phyloP scores from a whole-genome alignment of 257 asterid species.

The Plantago ovata region DNA sequence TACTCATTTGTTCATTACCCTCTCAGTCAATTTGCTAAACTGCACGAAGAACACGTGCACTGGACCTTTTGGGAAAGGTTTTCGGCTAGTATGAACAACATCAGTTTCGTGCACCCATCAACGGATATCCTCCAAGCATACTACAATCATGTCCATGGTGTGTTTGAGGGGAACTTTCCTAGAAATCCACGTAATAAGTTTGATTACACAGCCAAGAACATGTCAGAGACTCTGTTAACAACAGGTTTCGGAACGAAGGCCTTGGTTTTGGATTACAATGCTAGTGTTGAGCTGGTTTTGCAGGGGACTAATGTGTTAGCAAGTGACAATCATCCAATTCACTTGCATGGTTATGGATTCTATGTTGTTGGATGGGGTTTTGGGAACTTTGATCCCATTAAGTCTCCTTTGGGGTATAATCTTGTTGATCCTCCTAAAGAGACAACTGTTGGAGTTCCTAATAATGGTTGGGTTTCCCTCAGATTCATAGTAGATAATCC shows the following conservation, averaged over 20 bases:
- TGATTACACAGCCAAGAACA: constrained; percentile 35
- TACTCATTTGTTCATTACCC: constrained; percentile 24
- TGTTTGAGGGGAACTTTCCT: constrained; percentile 35
- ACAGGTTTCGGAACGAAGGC: constrained; percentile 42
- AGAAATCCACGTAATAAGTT: constrained; percentile 29
- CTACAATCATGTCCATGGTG: constrained; percentile 18
- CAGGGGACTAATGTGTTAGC: constrained; percentile 54
- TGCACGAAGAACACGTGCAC: constrained; percentile 24
- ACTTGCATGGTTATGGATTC: constrained; percentile 48
- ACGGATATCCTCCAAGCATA: constrained; percentile 37
- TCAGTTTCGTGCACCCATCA: constrained; percentile 32
- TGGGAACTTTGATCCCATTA: constrained; percentile 41
- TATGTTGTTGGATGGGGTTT: constrained; percentile 54
- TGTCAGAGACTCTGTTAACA: constrained; percentile 22
- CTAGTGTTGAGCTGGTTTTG: constrained; percentile 45
- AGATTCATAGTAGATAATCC: constrained; percentile 56
- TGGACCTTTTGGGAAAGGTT: constrained; percentile 47
- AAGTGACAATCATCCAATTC: constrained; percentile 56
- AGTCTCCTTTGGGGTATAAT: constrained; percentile 33
- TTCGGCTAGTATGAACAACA: constrained; percentile 49
- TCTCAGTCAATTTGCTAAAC: constrained; percentile 34
- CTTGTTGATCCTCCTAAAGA: constrained; percentile 45
- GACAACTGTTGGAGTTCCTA: constrained; percentile 48
- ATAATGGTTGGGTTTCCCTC: constrained; percentile 49
- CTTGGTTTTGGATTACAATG: constrained; percentile 37